Conservation (phyloP, 2,329 filamentous ascomycete genomes). For the Cercospora beticola region DNA sequence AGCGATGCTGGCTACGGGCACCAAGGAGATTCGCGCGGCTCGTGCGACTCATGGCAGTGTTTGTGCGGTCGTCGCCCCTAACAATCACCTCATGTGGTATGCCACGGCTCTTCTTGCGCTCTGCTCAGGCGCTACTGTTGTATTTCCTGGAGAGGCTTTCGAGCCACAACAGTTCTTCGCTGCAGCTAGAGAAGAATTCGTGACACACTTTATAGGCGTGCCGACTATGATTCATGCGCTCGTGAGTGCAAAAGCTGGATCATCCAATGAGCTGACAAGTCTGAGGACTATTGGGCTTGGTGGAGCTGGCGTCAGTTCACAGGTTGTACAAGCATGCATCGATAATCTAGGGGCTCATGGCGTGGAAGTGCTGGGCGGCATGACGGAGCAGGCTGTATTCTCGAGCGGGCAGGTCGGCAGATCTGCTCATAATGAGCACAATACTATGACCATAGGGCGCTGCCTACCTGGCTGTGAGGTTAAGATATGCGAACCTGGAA, state of each 20-base stretch:
- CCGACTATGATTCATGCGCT: neutral
- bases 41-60: neutral
- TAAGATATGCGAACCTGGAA: neutral
- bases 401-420: neutral
- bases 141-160: neutral
- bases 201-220: neutral
- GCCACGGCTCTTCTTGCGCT: neutral
- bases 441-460: neutral
- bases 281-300: neutral
- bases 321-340: neutral
- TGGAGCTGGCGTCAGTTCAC: neutral
- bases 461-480: neutral
- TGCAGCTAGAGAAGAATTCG: neutral
- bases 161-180: neutral
- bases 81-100: neutral
- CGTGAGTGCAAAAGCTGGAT: neutral
- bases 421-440: neutral
- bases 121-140: neutral
- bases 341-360: neutral
- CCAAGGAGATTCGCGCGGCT: neutral
- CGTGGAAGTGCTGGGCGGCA: neutral
- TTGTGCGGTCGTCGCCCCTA: neutral
- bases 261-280: neutral
- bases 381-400: neutral
- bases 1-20: neutral